Evolutionary conservation across 2,329 filamentous ascomycete species (phyloP).

Genomic region (Fusarium nodosum): DNA sequence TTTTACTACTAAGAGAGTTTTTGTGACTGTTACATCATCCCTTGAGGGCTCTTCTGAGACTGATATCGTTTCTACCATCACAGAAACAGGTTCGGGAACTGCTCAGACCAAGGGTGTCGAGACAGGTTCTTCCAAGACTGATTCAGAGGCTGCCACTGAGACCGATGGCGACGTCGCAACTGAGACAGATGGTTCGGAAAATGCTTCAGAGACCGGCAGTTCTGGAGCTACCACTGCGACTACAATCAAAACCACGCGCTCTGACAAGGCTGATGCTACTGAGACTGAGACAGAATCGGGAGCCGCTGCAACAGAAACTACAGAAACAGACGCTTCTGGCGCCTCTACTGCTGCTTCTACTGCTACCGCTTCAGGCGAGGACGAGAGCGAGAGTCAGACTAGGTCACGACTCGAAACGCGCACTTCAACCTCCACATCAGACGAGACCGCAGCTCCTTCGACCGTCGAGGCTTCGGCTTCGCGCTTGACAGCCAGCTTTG

Average conservation of each 20-base stretch:
- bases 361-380: background rate
- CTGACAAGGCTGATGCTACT: slow-evolving; percentile 10
- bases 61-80: slow-evolving; percentile 29
- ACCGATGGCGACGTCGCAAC: background rate
- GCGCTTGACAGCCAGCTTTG: slow-evolving; percentile 35
- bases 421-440: slow-evolving; percentile 31
- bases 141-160: slow-evolving; percentile 1
- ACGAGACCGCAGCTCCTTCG: slow-evolving; percentile 30
- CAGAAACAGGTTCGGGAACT: slow-evolving; percentile 31
- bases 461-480: slow-evolving; percentile 42
- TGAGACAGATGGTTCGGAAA: background rate
- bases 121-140: slow-evolving; percentile 13
- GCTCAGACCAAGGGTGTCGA: slow-evolving; percentile 14
- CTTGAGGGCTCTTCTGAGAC: slow-evolving; percentile 22
- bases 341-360: slow-evolving; percentile 10
- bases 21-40: slow-evolving; percentile 14
- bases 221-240: slow-evolving; percentile 20
- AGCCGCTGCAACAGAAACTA: slow-evolving; percentile 9
- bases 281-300: slow-evolving; percentile 10
- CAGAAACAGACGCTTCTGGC: slow-evolving; percentile 8
- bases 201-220: slow-evolving; percentile 2
- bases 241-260: slow-evolving; percentile 17
- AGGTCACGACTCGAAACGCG: slow-evolving; percentile 41
- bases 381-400: background rate
- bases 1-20: slow-evolving; percentile 12